phyloP scores from a whole-genome alignment of 2,329 filamentous ascomycete genomes.

The Botrytis deweyae region DNA sequence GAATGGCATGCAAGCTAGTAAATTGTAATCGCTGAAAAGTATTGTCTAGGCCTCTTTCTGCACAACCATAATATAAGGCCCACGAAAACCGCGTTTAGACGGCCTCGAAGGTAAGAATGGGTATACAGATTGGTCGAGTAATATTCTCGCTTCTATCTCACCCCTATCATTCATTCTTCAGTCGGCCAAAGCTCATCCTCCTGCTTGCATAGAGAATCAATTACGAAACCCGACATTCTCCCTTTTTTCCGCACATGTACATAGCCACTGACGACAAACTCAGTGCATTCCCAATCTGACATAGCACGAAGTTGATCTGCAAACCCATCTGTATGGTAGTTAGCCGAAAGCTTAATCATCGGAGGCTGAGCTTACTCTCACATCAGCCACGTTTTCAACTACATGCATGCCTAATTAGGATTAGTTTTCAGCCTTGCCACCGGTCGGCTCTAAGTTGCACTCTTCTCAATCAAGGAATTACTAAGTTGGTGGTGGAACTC shows the following conservation, averaged over 20 bases:
- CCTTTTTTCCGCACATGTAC: neutral
- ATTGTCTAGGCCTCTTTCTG: neutral
- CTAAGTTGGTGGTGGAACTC: neutral
- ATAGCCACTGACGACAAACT: neutral
- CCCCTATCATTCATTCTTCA: neutral
- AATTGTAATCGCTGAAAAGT: neutral
- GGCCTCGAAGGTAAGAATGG: no score
- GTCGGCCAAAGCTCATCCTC: neutral
- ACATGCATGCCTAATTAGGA: neutral
- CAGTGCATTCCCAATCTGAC: neutral
- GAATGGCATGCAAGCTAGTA: neutral
- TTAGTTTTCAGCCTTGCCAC: neutral
- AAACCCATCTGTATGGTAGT: neutral
- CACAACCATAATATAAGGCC: accelerated
- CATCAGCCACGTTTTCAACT: conserved; percentile 13
- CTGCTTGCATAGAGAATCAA: neutral
- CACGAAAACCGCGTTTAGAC: neutral
- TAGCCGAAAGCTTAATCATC: conserved; percentile 1
- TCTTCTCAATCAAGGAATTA: neutral
- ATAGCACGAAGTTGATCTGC: conserved; percentile 4
- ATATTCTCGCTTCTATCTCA: neutral
- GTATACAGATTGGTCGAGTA: neutral
- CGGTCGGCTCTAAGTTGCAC: neutral
- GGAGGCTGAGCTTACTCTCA: conserved; percentile 6
- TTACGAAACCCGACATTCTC: neutral